Conservation (phyloP, 371 early-diverging fungal species). For the Apophysomyces variabilis region DNA sequence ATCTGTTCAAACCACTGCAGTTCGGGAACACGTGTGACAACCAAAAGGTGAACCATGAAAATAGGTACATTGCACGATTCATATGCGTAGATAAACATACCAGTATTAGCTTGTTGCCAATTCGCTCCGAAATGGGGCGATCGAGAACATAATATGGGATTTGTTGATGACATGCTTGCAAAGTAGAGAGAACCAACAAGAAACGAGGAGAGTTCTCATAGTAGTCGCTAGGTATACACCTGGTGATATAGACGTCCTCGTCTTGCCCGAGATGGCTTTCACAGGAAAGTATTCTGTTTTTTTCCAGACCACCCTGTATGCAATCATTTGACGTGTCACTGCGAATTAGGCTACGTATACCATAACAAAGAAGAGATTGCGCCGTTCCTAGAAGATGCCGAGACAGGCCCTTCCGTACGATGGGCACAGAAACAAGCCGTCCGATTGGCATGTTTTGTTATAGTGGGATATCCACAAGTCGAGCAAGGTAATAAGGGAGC, state of each 20-base stretch:
- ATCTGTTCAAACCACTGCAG: too few relatives aligned
- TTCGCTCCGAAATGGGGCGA: slow-evolving; percentile 42
- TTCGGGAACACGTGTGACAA: too few relatives aligned
- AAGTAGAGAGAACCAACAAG: not conserved
- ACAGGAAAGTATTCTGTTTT: slow-evolving; percentile 47
- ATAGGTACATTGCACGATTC: not conserved
- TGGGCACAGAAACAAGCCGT: slow-evolving; percentile 71
- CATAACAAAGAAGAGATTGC: slow-evolving; percentile 53
- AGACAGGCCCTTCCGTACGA: slow-evolving; percentile 57
- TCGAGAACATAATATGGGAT: slow-evolving; percentile 40
- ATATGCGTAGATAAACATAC: too few relatives aligned
- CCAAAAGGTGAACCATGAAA: not conserved
- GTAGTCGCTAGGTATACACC: slow-evolving; percentile 44
- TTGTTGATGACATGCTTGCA: slow-evolving; percentile 25
- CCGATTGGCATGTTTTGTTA: slow-evolving; percentile 60
- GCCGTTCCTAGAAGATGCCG: slow-evolving; percentile 61
- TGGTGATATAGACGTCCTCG: slow-evolving; percentile 67
- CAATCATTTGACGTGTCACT: not conserved
- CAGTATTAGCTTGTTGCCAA: slow-evolving; percentile 49
- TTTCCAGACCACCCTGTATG: not conserved
- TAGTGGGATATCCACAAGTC: slow-evolving; percentile 72
- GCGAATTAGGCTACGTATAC: slow-evolving; percentile 65
- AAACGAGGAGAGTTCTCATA: not conserved
- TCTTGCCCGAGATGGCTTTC: slow-evolving; percentile 82
- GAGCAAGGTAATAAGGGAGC: slow-evolving; percentile 9